phyloP scores from a whole-genome alignment of 768 basidiomycete genomes.

The Hygrocybe coccinea region DNA sequence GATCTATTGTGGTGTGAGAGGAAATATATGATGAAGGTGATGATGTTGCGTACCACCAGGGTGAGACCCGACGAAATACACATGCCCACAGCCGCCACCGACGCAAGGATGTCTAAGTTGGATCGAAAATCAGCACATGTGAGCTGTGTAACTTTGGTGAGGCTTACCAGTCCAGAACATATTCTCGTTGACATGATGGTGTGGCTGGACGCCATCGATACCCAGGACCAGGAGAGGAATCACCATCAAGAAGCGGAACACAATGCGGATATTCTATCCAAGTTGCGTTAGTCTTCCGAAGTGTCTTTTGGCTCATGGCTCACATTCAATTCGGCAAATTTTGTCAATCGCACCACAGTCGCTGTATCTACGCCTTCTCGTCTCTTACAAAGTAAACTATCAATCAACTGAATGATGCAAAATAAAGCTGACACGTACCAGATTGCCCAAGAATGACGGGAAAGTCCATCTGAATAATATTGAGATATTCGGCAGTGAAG shows the following conservation, averaged over 20 bases:
- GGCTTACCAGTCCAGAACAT: conserved; percentile 47
- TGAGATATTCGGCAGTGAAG: conserved; percentile 8
- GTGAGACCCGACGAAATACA: conserved; percentile 69
- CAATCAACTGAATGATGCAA: background rate
- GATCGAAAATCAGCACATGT: background rate
- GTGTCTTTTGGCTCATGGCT: conserved; percentile 17
- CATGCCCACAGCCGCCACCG: conserved; percentile 55
- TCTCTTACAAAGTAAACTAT: conserved; percentile 37
- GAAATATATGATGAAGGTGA: background rate
- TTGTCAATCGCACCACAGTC: conserved; percentile 68
- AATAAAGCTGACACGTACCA: conserved; percentile 42
- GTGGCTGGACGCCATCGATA: conserved; percentile 59
- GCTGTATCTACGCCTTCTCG: conserved; percentile 55
- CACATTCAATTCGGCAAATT: conserved; percentile 81
- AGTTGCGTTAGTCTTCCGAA: background rate
- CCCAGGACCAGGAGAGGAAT: conserved; percentile 62
- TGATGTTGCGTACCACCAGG: conserved; percentile 48
- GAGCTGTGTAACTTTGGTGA: background rate
- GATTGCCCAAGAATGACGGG: conserved; percentile 54
- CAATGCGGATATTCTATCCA: conserved; percentile 57
- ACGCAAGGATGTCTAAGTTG: conserved; percentile 51
- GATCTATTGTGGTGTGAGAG: conserved; percentile 41
- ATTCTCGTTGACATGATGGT: conserved; percentile 61
- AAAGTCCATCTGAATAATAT: conserved; percentile 50
- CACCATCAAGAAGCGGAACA: conserved; percentile 71